A percentile compares a stretch with the other conserved stretches of the same genome.
Conservation (phyloP, 163 green algal species). For the Botryococcus braunii region DNA sequence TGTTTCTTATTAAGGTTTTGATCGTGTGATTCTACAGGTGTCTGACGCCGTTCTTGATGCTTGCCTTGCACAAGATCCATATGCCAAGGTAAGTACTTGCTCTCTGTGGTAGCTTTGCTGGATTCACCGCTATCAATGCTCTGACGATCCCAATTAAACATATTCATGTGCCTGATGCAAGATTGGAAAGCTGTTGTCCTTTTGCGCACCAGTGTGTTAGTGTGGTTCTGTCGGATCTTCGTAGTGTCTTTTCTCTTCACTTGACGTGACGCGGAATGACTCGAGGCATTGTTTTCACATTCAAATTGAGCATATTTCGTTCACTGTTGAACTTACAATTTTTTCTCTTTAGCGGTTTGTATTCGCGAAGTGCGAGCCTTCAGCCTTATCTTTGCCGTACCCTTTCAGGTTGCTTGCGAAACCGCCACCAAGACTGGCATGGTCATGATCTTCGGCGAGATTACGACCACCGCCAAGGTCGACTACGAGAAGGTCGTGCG, state of each 20-base stretch:
- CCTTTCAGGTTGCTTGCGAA: constrained; percentile 88
- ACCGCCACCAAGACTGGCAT: constrained; percentile 98
- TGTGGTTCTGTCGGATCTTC: too few relatives aligned
- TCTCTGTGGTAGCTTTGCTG: too few relatives aligned
- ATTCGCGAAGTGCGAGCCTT: background rate
- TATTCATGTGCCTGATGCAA: too few relatives aligned
- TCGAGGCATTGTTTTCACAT: too few relatives aligned
- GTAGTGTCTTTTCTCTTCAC: too few relatives aligned
- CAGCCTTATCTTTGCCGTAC: background rate
- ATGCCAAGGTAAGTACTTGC: constrained; percentile 80
- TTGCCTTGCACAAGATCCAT: constrained; percentile 91
- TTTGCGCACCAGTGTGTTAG: too few relatives aligned
- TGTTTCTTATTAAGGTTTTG: background rate
- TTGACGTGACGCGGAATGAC: too few relatives aligned
- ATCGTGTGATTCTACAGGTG: constrained; percentile 74
- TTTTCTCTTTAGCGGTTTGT: background rate
- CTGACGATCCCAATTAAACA: too few relatives aligned
- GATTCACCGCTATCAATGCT: too few relatives aligned
- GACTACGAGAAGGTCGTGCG: constrained; percentile 93
- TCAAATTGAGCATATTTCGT: background rate
- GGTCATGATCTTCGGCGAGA: constrained; percentile 99
- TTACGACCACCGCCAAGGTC: constrained; percentile 98
- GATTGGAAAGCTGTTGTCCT: too few relatives aligned
- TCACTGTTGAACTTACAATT: background rate
- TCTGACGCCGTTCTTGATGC: constrained; percentile 97